Evolutionary conservation across 331 rosid species (phyloP), one percentile per base, ranked within the genome.

Genomic region (Quercus tomentella): DNA sequence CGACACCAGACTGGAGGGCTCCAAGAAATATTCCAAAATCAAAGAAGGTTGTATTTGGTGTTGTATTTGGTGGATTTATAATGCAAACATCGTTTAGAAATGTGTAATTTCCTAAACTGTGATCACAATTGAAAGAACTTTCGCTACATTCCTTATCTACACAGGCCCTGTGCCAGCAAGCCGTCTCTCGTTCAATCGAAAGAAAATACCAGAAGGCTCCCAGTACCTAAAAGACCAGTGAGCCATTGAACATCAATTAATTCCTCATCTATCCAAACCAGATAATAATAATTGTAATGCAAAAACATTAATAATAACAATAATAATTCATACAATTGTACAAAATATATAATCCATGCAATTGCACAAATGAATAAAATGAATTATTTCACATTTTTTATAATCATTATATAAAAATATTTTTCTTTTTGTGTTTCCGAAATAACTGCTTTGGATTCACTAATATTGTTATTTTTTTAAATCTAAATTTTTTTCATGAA

Each of bases 161-260:
- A 41, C 83, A 83, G 4, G 65, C 73, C 52, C 1, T 15, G 1
- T n/a, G 69, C 86, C 86, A 83, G 75, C 83, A 79, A 7, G 72
- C 20, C 20, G 35, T 6, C 33, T 61, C 72, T 52, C 86, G 49
- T 68, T 83, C 72, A 21, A 83, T 71, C 5, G 83, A 61, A 73
- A 78, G 51, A 20, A 78, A 51, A 73, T 69, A 78, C 86, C 86
- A 83, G 62, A 74, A 69, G 62, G 83, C 86, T 68, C 83, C 83
- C 20, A 74, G 0, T 33, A 74, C 80, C 80, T 78, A 15, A 21
- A 57, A 35, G 31, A 28, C 65, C 3, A 33, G 37, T 11, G 35
- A 62, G 30, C 21, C 25, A 25, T 43, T 8, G 49, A 43, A 43
- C 49, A 43, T 43, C 49, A 43, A 8, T 43, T 43, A 43, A 43